Evolutionary conservation across 2,329 filamentous ascomycete genomes (phyloP).

Genomic region (Pyrenophora graminea): DNA sequence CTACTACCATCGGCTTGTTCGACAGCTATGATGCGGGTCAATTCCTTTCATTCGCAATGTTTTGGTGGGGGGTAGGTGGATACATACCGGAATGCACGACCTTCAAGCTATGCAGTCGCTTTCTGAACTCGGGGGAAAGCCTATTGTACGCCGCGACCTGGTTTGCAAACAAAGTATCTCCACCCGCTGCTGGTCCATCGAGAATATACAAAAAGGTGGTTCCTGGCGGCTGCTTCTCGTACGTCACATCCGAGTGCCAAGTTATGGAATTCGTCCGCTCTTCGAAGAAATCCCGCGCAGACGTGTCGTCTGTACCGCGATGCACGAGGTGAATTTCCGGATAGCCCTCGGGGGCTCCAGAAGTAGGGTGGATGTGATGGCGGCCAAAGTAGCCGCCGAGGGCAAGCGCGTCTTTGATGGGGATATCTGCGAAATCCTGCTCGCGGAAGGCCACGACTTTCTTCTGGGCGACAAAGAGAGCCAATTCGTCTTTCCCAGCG

Average conservation of each 20-base stretch:
- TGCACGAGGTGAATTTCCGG: constrained; percentile 81
- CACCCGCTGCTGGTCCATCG: constrained; percentile 78
- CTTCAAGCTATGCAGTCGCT: constrained; percentile 77
- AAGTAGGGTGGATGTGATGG: constrained; percentile 80
- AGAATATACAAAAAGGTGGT: constrained; percentile 88
- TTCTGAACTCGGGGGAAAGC: constrained; percentile 76
- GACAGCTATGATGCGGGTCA: constrained; percentile 41
- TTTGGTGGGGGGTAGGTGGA: neutral
- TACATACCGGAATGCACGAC: constrained; percentile 74
- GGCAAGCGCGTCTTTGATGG: constrained; percentile 70
- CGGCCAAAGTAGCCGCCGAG: constrained; percentile 78
- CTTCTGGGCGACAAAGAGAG: constrained; percentile 73
- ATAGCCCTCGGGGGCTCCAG: constrained; percentile 72
- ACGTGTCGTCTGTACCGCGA: constrained; percentile 67
- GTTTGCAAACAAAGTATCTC: constrained; percentile 83
- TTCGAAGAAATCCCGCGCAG: constrained; percentile 65
- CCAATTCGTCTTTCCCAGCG: constrained; percentile 76
- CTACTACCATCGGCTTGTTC: constrained; percentile 76
- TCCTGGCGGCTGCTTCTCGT: constrained; percentile 84
- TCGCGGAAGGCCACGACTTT: constrained; percentile 77
- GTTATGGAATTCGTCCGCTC: constrained; percentile 78
- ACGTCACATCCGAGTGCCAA: constrained; percentile 89
- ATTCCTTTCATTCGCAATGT: neutral
- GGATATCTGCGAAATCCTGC: constrained; percentile 68
- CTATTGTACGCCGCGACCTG: constrained; percentile 80